Base-by-base conservation (phyloP, 1,284 basidiomycete genomes). In the Moniliophthora roreri region DNA sequence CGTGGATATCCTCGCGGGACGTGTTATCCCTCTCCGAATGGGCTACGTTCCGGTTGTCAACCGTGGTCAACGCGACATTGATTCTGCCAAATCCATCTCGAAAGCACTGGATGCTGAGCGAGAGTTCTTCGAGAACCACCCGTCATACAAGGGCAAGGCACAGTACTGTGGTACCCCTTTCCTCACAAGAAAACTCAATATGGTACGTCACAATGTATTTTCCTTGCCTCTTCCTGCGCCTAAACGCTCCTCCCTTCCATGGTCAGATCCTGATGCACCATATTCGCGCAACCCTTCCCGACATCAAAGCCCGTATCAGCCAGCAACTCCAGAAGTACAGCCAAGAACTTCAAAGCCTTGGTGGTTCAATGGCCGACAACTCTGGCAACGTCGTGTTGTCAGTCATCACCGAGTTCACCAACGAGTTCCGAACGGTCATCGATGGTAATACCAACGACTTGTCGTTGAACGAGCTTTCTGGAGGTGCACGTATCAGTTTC, bases 21-120 rank as follows among this genome's bases (percentile, higher is more conserved):
- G 96, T 51, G 79, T 92, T 61, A 98, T 98, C 66, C 95, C 95
- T 45, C 80, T 99, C 35, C 88, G 95, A 53, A 76, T 99, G 42
- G 96, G 96, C 48, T 99, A 98, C 66, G 96, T 98, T 3, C 96
- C 96, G 15, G 96, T 99, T 10, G 89, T 98, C 65, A 99, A 99
- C 72, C 88, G 96, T 71, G 95, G 96, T 40, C 96, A 98, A 69
- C 85, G 94, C 35, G 96, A 99, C 72, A 98, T 98, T 61, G 96
- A 99, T 60, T 76, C 79, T 39, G 85, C 85, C 60, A 95, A 95
- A 69, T 74, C 90, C 9, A 98, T 99, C 66, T 73, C 75, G 35
- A 80, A 81, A 45, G 96, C 96, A 7, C 78, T 99, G 37, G 95
- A 98, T 45, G 79, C 84, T 60, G 96, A 99, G 71, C 85, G 89